A percentile compares a stretch with the other conserved stretches of the same genome.
Evolutionary conservation across 192 early-diverging fungal species (phyloP).

Genomic region (Coemansia sp.): DNA sequence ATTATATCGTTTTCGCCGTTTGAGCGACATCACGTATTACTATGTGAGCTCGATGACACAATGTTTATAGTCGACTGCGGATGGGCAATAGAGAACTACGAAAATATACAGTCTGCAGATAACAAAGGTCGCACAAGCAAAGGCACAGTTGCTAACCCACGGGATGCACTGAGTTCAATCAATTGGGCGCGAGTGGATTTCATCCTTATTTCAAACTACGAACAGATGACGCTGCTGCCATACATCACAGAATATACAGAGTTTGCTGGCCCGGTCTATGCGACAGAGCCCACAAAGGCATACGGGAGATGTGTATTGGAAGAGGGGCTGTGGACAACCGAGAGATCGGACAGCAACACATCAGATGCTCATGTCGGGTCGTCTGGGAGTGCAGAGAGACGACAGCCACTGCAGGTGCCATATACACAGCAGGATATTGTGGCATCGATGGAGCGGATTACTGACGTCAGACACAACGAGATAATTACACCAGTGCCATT

Average conservation of each 20-base stretch:
- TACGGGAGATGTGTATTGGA: constrained; percentile 62
- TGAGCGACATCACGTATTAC: constrained; percentile 43
- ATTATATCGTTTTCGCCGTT: constrained; percentile 46
- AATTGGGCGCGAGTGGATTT: constrained; percentile 71
- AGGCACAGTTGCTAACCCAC: constrained; percentile 15
- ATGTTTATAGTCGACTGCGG: constrained; percentile 56
- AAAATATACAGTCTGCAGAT: constrained; percentile 4
- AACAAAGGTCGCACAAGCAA: constrained; percentile 11
- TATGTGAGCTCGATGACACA: constrained; percentile 55
- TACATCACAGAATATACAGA: constrained; percentile 79
- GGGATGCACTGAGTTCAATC: constrained; percentile 51
- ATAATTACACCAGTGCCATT: constrained; percentile 47
- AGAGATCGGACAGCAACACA: background rate
- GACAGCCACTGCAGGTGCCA: constrained; percentile 10
- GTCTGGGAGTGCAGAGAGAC: background rate
- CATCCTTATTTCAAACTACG: constrained; percentile 72
- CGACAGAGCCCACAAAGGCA: constrained; percentile 76
- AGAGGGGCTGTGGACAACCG: constrained; percentile 13
- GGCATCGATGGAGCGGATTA: constrained; percentile 51
- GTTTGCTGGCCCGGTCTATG: constrained; percentile 74
- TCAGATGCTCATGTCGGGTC: constrained; percentile 4
- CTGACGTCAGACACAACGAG: constrained; percentile 52
- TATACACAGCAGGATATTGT: constrained; percentile 48
- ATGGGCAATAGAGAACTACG: constrained; percentile 31
- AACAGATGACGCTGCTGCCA: constrained; percentile 74